Conservation (phyloP, 176 grass and related monocot species). For the Rhipidocladum racemiflorum region DNA sequence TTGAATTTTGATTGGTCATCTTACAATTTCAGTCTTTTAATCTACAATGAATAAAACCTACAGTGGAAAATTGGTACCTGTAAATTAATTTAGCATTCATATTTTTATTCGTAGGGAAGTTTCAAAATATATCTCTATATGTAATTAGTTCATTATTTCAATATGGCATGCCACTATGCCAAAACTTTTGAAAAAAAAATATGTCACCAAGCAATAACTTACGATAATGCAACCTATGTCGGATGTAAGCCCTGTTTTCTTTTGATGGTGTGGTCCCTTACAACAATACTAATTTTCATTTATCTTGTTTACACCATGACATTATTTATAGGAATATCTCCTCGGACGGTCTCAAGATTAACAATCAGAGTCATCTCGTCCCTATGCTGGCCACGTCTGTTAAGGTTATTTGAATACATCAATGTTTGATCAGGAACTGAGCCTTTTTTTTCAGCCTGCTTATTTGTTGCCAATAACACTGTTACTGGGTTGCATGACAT, state of each 20-base stretch:
- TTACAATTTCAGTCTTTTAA: neutral
- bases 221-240: neutral
- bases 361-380: slow-evolving; percentile 81
- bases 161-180: neutral
- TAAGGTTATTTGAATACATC: slow-evolving; percentile 64
- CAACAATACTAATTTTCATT: neutral
- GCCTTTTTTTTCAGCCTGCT: neutral
- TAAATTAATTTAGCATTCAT: neutral
- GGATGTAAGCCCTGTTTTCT: neutral
- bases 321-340: slow-evolving; percentile 48
- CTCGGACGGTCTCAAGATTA: slow-evolving; percentile 81
- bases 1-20: neutral
- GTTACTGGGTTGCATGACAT: neutral
- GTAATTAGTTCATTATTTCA: neutral
- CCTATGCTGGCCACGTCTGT: slow-evolving; percentile 87
- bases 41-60: neutral
- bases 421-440: neutral
- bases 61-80: neutral
- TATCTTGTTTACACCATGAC: slow-evolving; percentile 7
- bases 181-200: neutral
- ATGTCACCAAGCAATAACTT: neutral
- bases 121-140: neutral
- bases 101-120: neutral
- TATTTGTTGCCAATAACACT: neutral
- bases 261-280: neutral